phyloP scores from a whole-genome alignment of 1,284 basidiomycete species.

The Heimioporus retisporus region DNA sequence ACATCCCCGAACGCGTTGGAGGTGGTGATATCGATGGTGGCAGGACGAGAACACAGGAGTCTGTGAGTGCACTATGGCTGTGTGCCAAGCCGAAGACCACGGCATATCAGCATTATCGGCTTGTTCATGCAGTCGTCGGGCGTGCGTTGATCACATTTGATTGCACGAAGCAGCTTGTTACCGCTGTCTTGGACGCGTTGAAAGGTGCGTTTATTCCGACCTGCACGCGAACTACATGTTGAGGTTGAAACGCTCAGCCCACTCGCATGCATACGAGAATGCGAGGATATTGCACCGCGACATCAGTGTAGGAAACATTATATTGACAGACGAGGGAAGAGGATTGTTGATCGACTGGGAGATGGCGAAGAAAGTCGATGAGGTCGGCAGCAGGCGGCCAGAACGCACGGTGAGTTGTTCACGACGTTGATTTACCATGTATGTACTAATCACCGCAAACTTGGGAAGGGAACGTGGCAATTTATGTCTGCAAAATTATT shows the following conservation, averaged over 20 bases:
- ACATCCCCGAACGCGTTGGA: conserved; percentile 13
- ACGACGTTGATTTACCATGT: neutral
- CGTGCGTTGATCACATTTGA: too few species aligned
- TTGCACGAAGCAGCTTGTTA: too few species aligned
- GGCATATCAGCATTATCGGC: too few species aligned
- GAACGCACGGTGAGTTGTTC: neutral
- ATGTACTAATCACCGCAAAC: too few species aligned
- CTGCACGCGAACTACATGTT: neutral
- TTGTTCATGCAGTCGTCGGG: too few species aligned
- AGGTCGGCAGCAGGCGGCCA: neutral
- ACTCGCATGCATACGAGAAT: neutral
- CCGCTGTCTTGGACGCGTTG: too few species aligned
- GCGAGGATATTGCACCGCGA: conserved; percentile 1
- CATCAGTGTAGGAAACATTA: neutral
- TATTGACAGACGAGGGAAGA: too few species aligned
- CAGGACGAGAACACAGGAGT: too few species aligned
- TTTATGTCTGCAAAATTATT: too few species aligned
- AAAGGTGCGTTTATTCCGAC: neutral
- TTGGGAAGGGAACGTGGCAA: neutral
- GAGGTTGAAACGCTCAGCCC: conserved; percentile 10
- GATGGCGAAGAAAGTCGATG: neutral
- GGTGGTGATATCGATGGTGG: neutral
- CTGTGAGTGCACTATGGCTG: too few species aligned
- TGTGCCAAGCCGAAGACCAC: too few species aligned
- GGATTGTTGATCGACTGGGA: conserved; percentile 8